phyloP scores from a whole-genome alignment of 768 basidiomycete genomes.

The Hydnomerulius pinastri region DNA sequence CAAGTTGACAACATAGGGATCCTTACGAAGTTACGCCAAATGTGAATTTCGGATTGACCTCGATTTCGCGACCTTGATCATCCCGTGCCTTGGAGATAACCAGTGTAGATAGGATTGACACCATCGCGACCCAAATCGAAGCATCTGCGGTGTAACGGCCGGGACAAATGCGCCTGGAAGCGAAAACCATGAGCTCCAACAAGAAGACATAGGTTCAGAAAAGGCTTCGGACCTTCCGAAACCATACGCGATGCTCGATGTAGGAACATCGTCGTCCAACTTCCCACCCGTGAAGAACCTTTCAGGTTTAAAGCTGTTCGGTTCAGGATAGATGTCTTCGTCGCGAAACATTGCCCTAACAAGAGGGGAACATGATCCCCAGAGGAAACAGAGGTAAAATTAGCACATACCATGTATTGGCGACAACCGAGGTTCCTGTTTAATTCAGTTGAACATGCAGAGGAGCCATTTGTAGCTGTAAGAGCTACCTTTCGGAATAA shows the following conservation, averaged over 20 bases:
- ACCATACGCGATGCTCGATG: conserved; percentile 23
- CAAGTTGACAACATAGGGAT: neutral
- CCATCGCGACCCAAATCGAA: conserved; percentile 4
- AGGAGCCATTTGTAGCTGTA: too few relatives aligned
- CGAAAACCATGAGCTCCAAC: neutral
- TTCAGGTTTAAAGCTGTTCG: conserved; percentile 28
- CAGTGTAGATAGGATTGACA: conserved; percentile 3
- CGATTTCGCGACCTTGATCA: conserved; percentile 2
- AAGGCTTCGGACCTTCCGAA: conserved; percentile 24
- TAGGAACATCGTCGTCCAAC: conserved; percentile 7
- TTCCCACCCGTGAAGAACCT: conserved; percentile 18
- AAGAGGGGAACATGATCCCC: neutral
- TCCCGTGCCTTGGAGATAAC: neutral
- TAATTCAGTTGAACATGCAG: neutral
- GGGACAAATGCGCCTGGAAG: neutral
- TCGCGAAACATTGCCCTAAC: conserved; percentile 3
- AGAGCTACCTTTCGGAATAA: conserved; percentile 46
- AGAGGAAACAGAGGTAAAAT: neutral
- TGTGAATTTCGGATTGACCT: conserved; percentile 1
- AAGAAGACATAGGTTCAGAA: neutral
- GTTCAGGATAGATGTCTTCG: conserved; percentile 12
- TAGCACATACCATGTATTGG: neutral
- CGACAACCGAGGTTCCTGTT: neutral
- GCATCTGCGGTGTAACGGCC: conserved; percentile 5
- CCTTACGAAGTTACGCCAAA: conserved; percentile 2